Evolutionary conservation across 1,284 basidiomycete genomes (phyloP).

Genomic region (Ceratobasidium sp.): DNA sequence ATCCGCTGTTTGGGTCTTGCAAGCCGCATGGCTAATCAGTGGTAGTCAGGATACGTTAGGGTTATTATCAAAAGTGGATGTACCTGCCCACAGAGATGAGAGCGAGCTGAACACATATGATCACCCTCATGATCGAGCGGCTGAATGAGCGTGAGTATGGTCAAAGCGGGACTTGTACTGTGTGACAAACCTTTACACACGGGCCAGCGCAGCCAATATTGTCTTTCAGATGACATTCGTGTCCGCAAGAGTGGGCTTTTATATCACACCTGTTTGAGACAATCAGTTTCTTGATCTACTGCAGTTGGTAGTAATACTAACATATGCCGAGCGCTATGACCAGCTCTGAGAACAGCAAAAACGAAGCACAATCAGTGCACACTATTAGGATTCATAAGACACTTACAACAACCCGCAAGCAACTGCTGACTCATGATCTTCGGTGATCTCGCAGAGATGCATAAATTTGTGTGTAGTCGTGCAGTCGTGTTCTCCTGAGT

Average conservation of each 20-base stretch:
- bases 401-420: conserved; percentile 58
- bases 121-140: conserved; percentile 54
- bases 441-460: conserved; percentile 38
- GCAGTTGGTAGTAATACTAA: conserved; percentile 47
- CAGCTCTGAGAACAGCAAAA: conserved; percentile 59
- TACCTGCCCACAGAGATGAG: conserved; percentile 65
- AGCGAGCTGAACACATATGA: conserved; percentile 61
- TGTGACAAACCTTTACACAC: conserved; percentile 60
- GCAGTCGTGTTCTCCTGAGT: conserved; percentile 40
- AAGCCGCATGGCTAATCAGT: conserved; percentile 57
- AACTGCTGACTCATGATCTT: conserved; percentile 38
- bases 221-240: conserved; percentile 6
- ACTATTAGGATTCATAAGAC: too few species aligned
- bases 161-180: background rate
- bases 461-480: conserved; percentile 39
- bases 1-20: conserved; percentile 47
- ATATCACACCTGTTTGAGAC: conserved; percentile 9
- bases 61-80: background rate
- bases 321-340: conserved; percentile 64
- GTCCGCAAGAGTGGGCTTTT: conserved; percentile 26
- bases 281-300: background rate
- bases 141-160: conserved; percentile 46
- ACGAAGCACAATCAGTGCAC: too few species aligned
- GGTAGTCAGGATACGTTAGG: background rate
- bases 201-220: conserved; percentile 38